A percentile compares a stretch with the other conserved stretches of the same genome.
Evolutionary conservation across 2,329 filamentous ascomycete genomes (phyloP).

Genomic region (Grosmannia penicillata): DNA sequence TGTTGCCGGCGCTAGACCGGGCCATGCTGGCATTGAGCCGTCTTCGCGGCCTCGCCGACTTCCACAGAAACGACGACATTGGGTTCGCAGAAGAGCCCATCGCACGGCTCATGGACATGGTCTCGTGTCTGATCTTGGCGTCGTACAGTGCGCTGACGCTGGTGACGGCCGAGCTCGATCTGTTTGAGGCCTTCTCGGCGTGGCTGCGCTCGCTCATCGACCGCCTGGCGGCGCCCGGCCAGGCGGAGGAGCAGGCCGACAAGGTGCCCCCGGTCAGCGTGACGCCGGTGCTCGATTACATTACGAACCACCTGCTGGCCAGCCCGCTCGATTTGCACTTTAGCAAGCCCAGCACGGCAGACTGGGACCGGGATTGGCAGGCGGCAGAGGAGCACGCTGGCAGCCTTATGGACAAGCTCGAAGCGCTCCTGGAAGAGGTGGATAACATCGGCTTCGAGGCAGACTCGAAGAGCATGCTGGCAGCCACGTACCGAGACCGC

Average conservation of each 20-base stretch:
- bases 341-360: slow-evolving; percentile 31
- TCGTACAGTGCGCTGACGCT: slow-evolving; percentile 58
- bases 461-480: slow-evolving; percentile 4
- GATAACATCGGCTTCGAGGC: slow-evolving; percentile 2
- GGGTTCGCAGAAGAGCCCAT: slow-evolving; percentile 52
- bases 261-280: slow-evolving; percentile 66
- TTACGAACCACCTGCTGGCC: slow-evolving; percentile 51
- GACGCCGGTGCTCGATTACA: slow-evolving; percentile 59
- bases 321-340: slow-evolving; percentile 54
- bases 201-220: slow-evolving; percentile 82
- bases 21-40: slow-evolving; percentile 68
- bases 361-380: slow-evolving; percentile 31
- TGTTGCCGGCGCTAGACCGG: slow-evolving; percentile 76
- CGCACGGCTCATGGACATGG: slow-evolving; percentile 50
- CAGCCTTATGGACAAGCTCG: slow-evolving; percentile 24
- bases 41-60: slow-evolving; percentile 69
- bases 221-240: slow-evolving; percentile 49
- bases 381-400: slow-evolving; percentile 20
- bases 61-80: slow-evolving; percentile 47
- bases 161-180: slow-evolving; percentile 60
- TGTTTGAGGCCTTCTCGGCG: slow-evolving; percentile 63
- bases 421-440: slow-evolving; percentile 7
- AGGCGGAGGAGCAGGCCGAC: slow-evolving; percentile 61
- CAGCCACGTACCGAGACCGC: no score
- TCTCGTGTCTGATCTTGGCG: slow-evolving; percentile 62